These are phyloP conservation scores for Licmophora abbreviata DNA, from an alignment of 108 stramenopile species.

Conservation along the genomic window DNA sequence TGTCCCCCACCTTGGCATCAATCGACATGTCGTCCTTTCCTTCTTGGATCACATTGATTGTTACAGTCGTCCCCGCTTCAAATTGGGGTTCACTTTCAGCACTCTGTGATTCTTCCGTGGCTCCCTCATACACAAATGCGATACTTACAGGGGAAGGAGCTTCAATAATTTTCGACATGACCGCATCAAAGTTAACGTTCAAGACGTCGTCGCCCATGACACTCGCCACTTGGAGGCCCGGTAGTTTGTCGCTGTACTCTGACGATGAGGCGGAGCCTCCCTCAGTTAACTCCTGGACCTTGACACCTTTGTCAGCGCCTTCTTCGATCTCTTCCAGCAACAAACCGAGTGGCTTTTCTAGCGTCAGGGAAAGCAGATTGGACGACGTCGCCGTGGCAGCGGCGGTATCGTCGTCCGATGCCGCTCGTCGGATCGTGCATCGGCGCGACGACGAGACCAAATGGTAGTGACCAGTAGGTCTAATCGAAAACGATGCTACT, in stretches of 20 bases:
- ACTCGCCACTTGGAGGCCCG: constrained; percentile 22
- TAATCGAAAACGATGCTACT: too few relatives aligned
- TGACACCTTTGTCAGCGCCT: constrained; percentile 41
- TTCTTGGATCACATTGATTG: constrained; percentile 53
- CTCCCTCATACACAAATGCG: too few relatives aligned
- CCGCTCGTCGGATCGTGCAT: too few relatives aligned
- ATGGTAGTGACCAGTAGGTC: too few relatives aligned
- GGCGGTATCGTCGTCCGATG: too few relatives aligned
- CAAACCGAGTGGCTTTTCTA: constrained; percentile 67
- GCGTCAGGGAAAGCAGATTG: constrained; percentile 19
- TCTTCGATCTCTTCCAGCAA: constrained; percentile 71
- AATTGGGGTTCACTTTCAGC: constrained; percentile 15
- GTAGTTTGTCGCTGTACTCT: constrained; percentile 23
- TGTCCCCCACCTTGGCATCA: constrained; percentile 72
- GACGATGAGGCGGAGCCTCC: constrained; percentile 46
- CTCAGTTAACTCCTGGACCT: constrained; percentile 46
- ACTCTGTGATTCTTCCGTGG: background rate
- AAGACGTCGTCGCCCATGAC: constrained; percentile 58
- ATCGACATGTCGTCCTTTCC: constrained; percentile 36
- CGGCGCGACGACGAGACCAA: too few relatives aligned
- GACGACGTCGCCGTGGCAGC: constrained; percentile 4
- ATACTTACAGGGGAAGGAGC: constrained; percentile 55
- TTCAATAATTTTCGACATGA: constrained; percentile 58
- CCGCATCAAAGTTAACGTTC: constrained; percentile 50
- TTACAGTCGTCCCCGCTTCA: constrained; percentile 44